Evolutionary conservation across 352 stramenopile species (phyloP).

Genomic region (Pythium guiyangense): DNA sequence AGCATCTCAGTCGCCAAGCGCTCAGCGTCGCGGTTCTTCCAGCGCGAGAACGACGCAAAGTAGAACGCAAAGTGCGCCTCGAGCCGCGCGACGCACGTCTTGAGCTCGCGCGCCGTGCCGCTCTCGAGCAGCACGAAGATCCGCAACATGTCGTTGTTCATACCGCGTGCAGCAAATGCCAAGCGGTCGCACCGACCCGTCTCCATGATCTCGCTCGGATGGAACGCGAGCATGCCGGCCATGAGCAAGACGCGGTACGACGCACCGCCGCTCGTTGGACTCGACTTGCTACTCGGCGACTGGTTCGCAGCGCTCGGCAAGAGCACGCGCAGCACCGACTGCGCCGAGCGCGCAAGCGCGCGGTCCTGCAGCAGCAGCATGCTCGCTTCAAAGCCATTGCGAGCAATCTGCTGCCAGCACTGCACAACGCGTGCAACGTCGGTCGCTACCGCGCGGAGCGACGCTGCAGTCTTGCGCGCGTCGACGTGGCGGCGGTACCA

Average conservation of each 20-base stretch:
- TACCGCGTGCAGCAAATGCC: slow-evolving; percentile 36
- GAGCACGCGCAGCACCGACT: slow-evolving; percentile 52
- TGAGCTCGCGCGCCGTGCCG: slow-evolving; percentile 38
- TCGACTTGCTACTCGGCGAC: slow-evolving; percentile 6
- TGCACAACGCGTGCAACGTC: slow-evolving; percentile 35
- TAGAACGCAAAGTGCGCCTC: slow-evolving; percentile 66
- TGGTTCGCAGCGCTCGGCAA: slow-evolving; percentile 16
- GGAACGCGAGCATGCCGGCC: slow-evolving; percentile 66
- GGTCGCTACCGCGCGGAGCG: slow-evolving; percentile 26
- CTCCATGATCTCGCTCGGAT: slow-evolving; percentile 65
- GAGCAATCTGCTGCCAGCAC: slow-evolving; percentile 39
- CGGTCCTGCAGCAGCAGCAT: slow-evolving; percentile 64
- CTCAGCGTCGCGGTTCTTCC: slow-evolving; percentile 59
- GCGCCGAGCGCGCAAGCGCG: slow-evolving; percentile 38
- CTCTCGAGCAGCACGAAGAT: no score
- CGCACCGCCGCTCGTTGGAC: slow-evolving; percentile 8
- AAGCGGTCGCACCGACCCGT: slow-evolving; percentile 33
- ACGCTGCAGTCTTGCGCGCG: slow-evolving; percentile 29
- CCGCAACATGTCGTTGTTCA: no score
- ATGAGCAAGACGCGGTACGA: slow-evolving; percentile 66
- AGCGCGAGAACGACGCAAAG: slow-evolving; percentile 55
- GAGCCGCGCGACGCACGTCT: slow-evolving; percentile 31
- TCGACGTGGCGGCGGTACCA: slow-evolving; percentile 59
- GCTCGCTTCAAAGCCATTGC: slow-evolving; percentile 44
- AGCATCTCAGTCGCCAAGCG: slow-evolving; percentile 48